phyloP scores from a whole-genome alignment of 192 early-diverging fungal species.

The Radiomyces spectabilis region DNA sequence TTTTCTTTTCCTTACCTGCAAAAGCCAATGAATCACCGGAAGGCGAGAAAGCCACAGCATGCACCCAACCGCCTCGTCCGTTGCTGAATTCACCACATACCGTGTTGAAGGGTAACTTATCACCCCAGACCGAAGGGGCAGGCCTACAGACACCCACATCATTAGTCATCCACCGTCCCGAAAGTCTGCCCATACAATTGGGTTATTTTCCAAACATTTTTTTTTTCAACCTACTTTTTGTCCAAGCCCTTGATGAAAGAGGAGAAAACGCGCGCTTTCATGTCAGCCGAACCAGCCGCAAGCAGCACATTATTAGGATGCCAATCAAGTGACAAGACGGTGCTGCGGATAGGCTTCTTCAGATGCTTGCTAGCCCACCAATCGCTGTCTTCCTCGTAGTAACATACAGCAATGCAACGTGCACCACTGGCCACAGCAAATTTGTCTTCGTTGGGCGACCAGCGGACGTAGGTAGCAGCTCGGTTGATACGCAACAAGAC shows the following conservation, averaged over 20 bases:
- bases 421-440: constrained; percentile 96
- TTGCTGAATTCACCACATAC: constrained; percentile 82
- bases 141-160: constrained; percentile 51
- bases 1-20: no score
- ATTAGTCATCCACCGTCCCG: no score
- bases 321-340: constrained; percentile 88
- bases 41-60: constrained; percentile 86
- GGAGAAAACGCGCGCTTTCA: constrained; percentile 91
- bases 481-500: constrained; percentile 94
- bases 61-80: constrained; percentile 83
- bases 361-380: constrained; percentile 97
- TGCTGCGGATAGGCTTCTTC: constrained; percentile 87
- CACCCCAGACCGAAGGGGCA: constrained; percentile 83
- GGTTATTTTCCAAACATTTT: no score
- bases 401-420: constrained; percentile 86
- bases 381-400: constrained; percentile 93
- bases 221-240: constrained; percentile 47
- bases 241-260: constrained; percentile 94
- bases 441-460: constrained; percentile 95
- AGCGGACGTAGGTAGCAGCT: constrained; percentile 87
- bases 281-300: constrained; percentile 82
- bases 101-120: constrained; percentile 88
- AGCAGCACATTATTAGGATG: constrained; percentile 94
- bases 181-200: no score
- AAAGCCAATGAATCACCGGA: constrained; percentile 82